phyloP scores from a whole-genome alignment of 306 rosid genomes.

The Fagus sylvatica region DNA sequence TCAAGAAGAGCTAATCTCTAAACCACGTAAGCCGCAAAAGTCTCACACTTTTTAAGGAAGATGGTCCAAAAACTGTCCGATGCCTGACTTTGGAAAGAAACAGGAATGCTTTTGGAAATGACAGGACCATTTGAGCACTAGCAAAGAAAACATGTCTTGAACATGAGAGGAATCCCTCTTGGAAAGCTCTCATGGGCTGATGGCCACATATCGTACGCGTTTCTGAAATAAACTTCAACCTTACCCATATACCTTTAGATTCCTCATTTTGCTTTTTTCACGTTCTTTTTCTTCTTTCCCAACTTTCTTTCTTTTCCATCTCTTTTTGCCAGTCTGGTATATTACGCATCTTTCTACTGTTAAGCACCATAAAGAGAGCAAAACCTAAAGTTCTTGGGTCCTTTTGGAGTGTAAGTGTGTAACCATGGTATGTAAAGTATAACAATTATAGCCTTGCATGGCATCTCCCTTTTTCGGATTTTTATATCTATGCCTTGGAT shows the following conservation, averaged over 20 bases:
- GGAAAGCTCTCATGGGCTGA: not conserved
- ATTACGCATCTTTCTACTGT: slow-evolving; percentile 21
- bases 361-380: slow-evolving; percentile 12
- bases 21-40: slow-evolving; percentile 53
- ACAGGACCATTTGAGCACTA: slow-evolving; percentile 53
- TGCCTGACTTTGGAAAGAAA: slow-evolving; percentile 29
- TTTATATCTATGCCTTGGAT: slow-evolving; percentile 24
- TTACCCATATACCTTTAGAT: slow-evolving; percentile 29
- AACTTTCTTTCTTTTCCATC: slow-evolving; percentile 5
- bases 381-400: slow-evolving; percentile 23
- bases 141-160: slow-evolving; percentile 46
- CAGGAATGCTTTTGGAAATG: slow-evolving; percentile 34
- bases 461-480: not conserved
- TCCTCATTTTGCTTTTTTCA: slow-evolving; percentile 41
- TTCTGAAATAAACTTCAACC: slow-evolving; percentile 16
- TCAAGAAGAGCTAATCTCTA: slow-evolving; percentile 12
- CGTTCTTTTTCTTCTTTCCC: slow-evolving; percentile 20
- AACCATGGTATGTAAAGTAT: slow-evolving; percentile 17
- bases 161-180: slow-evolving; percentile 34
- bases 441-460: not conserved
- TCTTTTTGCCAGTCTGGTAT: slow-evolving; percentile 20
- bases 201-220: not conserved
- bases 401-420: slow-evolving; percentile 26
- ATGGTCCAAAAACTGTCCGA: slow-evolving; percentile 20
- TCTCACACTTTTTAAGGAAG: slow-evolving; percentile 35